These are phyloP conservation scores for Aspergillus alliaceus DNA, from an alignment of 2,329 filamentous ascomycete genomes.

Conservation along the genomic window DNA sequence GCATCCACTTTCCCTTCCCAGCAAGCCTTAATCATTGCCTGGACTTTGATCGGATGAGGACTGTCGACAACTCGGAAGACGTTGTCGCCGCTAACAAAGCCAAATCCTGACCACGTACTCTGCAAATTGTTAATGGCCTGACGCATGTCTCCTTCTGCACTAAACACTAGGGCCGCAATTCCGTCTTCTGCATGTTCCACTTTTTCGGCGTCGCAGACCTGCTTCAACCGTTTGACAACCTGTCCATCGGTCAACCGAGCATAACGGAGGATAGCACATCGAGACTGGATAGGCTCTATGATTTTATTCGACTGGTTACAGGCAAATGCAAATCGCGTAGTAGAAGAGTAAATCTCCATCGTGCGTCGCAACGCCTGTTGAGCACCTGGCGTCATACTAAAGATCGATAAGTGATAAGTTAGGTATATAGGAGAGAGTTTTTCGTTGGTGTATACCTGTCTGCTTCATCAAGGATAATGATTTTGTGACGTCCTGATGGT, in stretches of 20 bases:
- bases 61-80: conserved; percentile 97
- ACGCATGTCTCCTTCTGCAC: conserved; percentile 96
- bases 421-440: background rate
- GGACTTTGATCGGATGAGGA: conserved; percentile 96
- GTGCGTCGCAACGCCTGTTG: conserved; percentile 93
- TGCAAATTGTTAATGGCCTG: conserved; percentile 99
- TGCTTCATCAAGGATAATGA: conserved; percentile 96
- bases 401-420: conserved; percentile 1
- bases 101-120: conserved; percentile 88
- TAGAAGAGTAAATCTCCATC: conserved; percentile 98
- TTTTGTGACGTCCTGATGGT: conserved; percentile 84
- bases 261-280: conserved; percentile 94
- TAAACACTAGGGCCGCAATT: conserved; percentile 93
- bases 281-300: conserved; percentile 96
- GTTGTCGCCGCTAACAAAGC: conserved; percentile 95
- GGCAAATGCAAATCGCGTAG: conserved; percentile 94
- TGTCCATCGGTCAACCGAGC: conserved; percentile 89
- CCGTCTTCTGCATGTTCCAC: conserved; percentile 92
- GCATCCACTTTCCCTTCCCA: conserved; percentile 88
- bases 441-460: conserved; percentile 60
- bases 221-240: conserved; percentile 83
- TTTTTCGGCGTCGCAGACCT: conserved; percentile 89
- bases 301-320: conserved; percentile 99
- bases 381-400: conserved; percentile 87
- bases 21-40: conserved; percentile 97